These are phyloP conservation scores for Pythium graminicola DNA, from an alignment of 352 stramenopile species.

Conservation along the genomic window DNA sequence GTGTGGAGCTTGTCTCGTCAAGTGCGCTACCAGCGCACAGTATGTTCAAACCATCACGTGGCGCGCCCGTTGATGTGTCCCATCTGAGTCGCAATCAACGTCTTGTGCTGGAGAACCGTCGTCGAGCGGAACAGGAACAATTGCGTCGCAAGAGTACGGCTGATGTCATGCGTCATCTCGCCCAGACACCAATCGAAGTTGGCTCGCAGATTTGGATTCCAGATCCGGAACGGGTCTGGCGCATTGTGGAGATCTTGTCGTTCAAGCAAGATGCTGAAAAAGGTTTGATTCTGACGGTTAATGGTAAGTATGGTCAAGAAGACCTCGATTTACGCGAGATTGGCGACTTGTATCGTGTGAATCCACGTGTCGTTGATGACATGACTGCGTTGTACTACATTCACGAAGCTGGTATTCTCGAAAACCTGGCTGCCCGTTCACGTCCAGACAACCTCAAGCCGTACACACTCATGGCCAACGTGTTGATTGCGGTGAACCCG, in stretches of 20 bases:
- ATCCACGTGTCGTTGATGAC: conserved; percentile 70
- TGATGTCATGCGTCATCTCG: conserved; percentile 61
- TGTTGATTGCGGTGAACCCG: conserved; percentile 90
- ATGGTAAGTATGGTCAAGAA: conserved; percentile 20
- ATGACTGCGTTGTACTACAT: conserved; percentile 95
- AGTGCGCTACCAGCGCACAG: conserved; percentile 73
- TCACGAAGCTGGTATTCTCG: conserved; percentile 92
- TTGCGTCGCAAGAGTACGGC: conserved; percentile 60
- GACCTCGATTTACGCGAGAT: neutral
- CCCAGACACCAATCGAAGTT: conserved; percentile 63
- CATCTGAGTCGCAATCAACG: conserved; percentile 72
- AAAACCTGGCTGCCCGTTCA: conserved; percentile 92
- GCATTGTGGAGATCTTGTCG: conserved; percentile 71
- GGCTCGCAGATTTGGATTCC: conserved; percentile 84
- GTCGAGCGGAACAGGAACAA: conserved; percentile 47
- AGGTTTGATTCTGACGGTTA: conserved; percentile 62
- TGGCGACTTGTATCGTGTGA: neutral
- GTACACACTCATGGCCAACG: conserved; percentile 93
- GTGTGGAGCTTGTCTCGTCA: conserved; percentile 54
- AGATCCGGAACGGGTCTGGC: conserved; percentile 76
- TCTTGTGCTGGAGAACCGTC: conserved; percentile 82
- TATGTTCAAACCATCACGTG: conserved; percentile 62
- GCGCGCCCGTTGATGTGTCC: conserved; percentile 46
- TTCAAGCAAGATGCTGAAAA: conserved; percentile 49
- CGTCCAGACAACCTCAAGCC: conserved; percentile 56